phyloP scores from a whole-genome alignment of 73 alveolate genomes.

The Symbiodinium natans region DNA sequence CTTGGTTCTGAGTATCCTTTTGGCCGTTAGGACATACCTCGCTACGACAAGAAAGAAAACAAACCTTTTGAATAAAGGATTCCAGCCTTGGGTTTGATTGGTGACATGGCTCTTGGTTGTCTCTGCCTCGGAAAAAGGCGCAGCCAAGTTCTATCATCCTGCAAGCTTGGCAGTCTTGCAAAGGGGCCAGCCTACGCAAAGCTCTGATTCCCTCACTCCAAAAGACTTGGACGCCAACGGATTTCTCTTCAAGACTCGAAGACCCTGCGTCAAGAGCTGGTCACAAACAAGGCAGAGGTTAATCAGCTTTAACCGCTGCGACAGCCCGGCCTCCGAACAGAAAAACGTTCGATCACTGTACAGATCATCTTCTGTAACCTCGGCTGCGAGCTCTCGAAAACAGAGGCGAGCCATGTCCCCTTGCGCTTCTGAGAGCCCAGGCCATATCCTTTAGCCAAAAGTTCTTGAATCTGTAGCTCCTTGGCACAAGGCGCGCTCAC shows the following conservation, averaged over 20 bases:
- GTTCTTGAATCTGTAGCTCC: slow-evolving; percentile 88
- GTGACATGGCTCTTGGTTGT: slow-evolving; percentile 60
- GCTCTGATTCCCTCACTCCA: not conserved
- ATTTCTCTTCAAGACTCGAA: slow-evolving; percentile 68
- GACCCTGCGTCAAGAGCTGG: not conserved
- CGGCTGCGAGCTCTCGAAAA: not conserved
- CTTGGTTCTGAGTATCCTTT: too few species aligned
- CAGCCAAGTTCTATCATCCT: not conserved
- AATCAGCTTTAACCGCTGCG: not conserved
- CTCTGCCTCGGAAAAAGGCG: not conserved
- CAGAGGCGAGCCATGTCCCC: not conserved
- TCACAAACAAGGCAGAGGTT: not conserved
- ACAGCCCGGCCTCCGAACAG: slow-evolving; percentile 65
- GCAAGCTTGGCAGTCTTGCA: too few species aligned
- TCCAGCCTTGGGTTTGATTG: slow-evolving; percentile 50
- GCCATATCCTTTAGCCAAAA: slow-evolving; percentile 78
- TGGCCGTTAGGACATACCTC: too few species aligned
- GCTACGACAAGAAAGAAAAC: too few species aligned
- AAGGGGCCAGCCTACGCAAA: not conserved
- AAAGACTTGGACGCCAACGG: not conserved
- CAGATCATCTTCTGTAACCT: slow-evolving; percentile 69
- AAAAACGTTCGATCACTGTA: slow-evolving; percentile 45
- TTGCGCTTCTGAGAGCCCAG: not conserved
- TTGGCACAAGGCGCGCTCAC: not conserved
- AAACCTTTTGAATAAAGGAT: too few species aligned